Evolutionary conservation across 1,284 basidiomycete genomes (phyloP).

Genomic region (Cerioporus squamosus): DNA sequence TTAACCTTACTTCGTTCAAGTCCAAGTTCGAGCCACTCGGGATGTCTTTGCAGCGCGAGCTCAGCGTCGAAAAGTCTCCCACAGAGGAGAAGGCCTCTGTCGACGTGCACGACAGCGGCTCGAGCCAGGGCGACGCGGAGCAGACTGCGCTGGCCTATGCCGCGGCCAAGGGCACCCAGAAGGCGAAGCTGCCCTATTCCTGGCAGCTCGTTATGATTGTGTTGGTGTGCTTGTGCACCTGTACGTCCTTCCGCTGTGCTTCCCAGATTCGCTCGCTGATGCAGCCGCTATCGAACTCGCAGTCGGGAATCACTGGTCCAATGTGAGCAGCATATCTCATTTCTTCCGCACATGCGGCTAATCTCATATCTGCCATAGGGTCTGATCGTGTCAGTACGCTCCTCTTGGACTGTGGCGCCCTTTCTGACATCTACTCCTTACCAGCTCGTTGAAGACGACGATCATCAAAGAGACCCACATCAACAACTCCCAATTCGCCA

Average conservation of each 20-base stretch:
- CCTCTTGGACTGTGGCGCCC: not conserved
- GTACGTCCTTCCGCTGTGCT: constrained; percentile 21
- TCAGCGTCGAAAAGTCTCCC: constrained; percentile 23
- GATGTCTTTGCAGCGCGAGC: constrained; percentile 20
- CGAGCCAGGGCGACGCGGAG: constrained; percentile 11
- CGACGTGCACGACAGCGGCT: constrained; percentile 22
- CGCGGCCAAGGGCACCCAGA: constrained; percentile 4
- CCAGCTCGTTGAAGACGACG: constrained; percentile 46
- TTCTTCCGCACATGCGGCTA: not conserved
- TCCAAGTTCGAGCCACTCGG: not conserved
- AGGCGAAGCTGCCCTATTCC: constrained; percentile 29
- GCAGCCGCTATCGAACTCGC: not conserved
- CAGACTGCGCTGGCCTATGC: constrained; percentile 15
- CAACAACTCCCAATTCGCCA: constrained; percentile 52
- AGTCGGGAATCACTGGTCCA: constrained; percentile 54
- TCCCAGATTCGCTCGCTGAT: not conserved
- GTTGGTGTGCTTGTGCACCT: constrained; percentile 38
- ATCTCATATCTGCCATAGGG: constrained; percentile 33
- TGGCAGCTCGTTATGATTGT: constrained; percentile 37
- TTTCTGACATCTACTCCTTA: not conserved
- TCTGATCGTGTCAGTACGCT: constrained; percentile 41
- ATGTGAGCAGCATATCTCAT: constrained; percentile 30
- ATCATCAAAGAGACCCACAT: constrained; percentile 48
- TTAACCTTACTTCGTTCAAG: not conserved
- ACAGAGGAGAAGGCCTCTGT: constrained; percentile 30